Conservation (phyloP, 352 stramenopile species). For the Pythium dissotocum region DNA sequence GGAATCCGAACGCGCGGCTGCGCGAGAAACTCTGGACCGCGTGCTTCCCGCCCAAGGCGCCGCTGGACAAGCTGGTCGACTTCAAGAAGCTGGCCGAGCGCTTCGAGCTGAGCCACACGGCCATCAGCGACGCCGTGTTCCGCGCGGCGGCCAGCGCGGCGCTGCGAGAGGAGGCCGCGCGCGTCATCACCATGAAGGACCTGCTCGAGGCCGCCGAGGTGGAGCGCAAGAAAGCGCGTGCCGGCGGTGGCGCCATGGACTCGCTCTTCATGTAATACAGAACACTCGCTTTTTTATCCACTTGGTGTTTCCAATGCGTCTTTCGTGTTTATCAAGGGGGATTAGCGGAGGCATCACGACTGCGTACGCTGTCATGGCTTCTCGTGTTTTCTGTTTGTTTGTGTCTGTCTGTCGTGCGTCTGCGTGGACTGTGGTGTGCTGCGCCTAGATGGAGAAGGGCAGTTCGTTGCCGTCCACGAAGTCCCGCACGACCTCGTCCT, state of each 20-base stretch:
- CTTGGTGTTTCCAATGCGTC: background rate
- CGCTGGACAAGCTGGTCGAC: slow-evolving; percentile 61
- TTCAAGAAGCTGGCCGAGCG: slow-evolving; percentile 69
- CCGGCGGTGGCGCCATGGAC: slow-evolving; percentile 66
- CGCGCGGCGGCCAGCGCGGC: slow-evolving; percentile 71
- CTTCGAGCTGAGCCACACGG: slow-evolving; percentile 74
- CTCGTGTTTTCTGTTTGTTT: no score
- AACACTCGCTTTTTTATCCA: background rate
- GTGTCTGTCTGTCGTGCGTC: background rate
- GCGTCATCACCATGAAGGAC: slow-evolving; percentile 82
- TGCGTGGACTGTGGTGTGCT: background rate
- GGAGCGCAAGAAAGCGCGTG: slow-evolving; percentile 68
- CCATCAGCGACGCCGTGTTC: slow-evolving; percentile 85
- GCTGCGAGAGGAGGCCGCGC: slow-evolving; percentile 55
- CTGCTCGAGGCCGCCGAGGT: slow-evolving; percentile 69
- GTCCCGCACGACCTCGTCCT: slow-evolving; percentile 89
- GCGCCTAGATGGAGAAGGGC: slow-evolving; percentile 82
- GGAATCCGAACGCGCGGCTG: slow-evolving; percentile 68
- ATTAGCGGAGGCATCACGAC: no score
- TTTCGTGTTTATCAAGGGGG: background rate
- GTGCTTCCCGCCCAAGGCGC: slow-evolving; percentile 74
- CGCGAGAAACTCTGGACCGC: slow-evolving; percentile 71
- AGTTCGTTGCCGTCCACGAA: slow-evolving; percentile 92
- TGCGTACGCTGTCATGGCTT: no score
- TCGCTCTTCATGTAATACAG: slow-evolving; percentile 75